Evolutionary conservation across 1,284 basidiomycete genomes (phyloP).

Genomic region (Malassezia psittaci): DNA sequence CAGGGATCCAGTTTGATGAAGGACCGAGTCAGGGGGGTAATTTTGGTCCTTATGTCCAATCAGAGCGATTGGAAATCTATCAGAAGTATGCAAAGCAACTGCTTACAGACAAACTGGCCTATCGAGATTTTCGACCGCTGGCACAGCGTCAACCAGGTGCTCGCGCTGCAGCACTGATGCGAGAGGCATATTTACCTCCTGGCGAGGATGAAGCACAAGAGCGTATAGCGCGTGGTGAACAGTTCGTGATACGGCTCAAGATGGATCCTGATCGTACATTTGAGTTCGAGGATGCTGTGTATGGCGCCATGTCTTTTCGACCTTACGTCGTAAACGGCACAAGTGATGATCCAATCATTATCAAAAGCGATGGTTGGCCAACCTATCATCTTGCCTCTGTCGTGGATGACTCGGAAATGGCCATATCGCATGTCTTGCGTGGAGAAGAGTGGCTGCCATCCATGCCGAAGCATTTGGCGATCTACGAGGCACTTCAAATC

Average conservation of each 20-base stretch:
- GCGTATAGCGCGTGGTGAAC: constrained; percentile 64
- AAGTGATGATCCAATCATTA: constrained; percentile 73
- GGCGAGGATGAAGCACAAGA: constrained; percentile 67
- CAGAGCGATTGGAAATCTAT: constrained; percentile 77
- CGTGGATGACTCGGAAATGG: constrained; percentile 91
- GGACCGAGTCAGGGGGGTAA: constrained; percentile 54
- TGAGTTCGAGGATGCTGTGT: constrained; percentile 59
- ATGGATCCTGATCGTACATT: constrained; percentile 49
- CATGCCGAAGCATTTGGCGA: constrained; percentile 77
- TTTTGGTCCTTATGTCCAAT: constrained; percentile 54
- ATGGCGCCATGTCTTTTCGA: constrained; percentile 60
- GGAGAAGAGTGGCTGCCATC: constrained; percentile 98
- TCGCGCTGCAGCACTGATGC: constrained; percentile 62
- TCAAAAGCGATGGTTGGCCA: constrained; percentile 85
- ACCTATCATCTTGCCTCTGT: constrained; percentile 95
- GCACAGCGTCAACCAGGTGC: constrained; percentile 53
- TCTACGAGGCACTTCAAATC: constrained; percentile 70
- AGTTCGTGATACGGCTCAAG: constrained; percentile 73
- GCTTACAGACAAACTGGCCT: constrained; percentile 74
- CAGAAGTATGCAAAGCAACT: constrained; percentile 62
- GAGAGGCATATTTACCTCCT: constrained; percentile 66
- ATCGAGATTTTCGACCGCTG: constrained; percentile 76
- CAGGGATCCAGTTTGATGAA: constrained; percentile 82
- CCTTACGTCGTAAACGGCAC: constrained; percentile 39
- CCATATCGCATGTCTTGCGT: constrained; percentile 83